These are phyloP conservation scores for Eimeria maxima DNA, from an alignment of 169 alveolate genomes.

Conservation along the genomic window DNA sequence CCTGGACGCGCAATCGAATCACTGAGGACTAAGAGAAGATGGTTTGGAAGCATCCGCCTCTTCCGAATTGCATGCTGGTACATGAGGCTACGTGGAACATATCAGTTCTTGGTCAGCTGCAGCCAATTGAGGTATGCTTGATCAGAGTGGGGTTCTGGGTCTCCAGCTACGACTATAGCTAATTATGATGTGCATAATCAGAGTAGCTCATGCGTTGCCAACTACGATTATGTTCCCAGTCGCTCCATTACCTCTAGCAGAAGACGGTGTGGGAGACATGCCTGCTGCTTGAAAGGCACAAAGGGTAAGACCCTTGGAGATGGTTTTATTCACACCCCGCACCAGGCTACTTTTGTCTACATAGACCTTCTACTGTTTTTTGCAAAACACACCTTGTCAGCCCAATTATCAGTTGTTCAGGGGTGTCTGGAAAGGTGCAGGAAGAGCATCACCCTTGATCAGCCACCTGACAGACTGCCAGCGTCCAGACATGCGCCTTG, in stretches of 20 bases:
- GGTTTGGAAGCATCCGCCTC: too few species aligned
- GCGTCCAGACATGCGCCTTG: background rate
- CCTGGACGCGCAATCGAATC: background rate
- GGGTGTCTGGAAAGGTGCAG: background rate
- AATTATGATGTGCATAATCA: background rate
- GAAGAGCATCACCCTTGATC: background rate
- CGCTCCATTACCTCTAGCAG: background rate
- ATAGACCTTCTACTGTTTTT: background rate
- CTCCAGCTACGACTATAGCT: background rate
- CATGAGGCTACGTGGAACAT: background rate
- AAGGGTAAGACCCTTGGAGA: background rate
- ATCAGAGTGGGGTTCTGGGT: background rate
- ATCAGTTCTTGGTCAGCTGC: too few species aligned
- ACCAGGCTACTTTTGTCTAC: background rate
- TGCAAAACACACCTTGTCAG: background rate
- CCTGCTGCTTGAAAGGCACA: background rate
- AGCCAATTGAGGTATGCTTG: background rate
- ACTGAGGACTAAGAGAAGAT: background rate
- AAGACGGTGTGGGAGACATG: background rate
- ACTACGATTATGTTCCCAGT: background rate
- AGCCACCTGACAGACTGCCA: background rate
- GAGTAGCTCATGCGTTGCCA: background rate
- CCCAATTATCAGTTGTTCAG: background rate
- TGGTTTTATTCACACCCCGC: background rate
- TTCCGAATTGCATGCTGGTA: background rate